These are phyloP conservation scores for Tolypocladium amazonense DNA, from an alignment of 2,329 filamentous ascomycete species.

Conservation along the genomic window DNA sequence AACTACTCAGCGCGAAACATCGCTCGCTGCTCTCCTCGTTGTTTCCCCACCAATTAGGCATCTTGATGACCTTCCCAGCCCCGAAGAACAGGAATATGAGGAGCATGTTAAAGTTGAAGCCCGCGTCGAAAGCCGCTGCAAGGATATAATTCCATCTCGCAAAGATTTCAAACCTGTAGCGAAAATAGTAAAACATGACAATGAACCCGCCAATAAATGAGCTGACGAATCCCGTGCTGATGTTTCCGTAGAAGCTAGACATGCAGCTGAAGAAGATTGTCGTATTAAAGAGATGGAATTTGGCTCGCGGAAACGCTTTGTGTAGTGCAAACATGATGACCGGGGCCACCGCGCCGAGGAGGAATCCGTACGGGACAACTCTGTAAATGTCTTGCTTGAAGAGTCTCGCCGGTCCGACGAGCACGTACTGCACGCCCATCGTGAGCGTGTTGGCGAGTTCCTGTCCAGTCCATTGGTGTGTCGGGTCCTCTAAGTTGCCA, in stretches of 20 bases:
- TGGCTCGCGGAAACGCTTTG: slow-evolving; percentile 38
- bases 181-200: slow-evolving; percentile 48
- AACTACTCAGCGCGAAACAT: slow-evolving; percentile 38
- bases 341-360: slow-evolving; percentile 36
- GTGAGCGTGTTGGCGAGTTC: slow-evolving; percentile 38
- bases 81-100: slow-evolving; percentile 51
- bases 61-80: slow-evolving; percentile 41
- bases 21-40: slow-evolving; percentile 42
- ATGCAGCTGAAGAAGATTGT: slow-evolving; percentile 51
- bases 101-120: slow-evolving; percentile 51
- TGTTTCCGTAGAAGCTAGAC: slow-evolving; percentile 48
- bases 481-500: slow-evolving; percentile 38
- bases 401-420: slow-evolving; percentile 40
- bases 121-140: slow-evolving; percentile 50
- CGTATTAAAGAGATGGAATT: slow-evolving; percentile 48
- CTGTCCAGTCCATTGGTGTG: slow-evolving; percentile 53
- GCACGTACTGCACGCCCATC: slow-evolving; percentile 47
- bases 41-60: slow-evolving; percentile 58
- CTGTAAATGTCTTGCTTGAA: slow-evolving; percentile 37
- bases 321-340: slow-evolving; percentile 39
- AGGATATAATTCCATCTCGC: slow-evolving; percentile 50
- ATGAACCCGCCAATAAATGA: slow-evolving; percentile 49
- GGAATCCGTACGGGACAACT: slow-evolving; percentile 40
- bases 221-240: slow-evolving; percentile 48
- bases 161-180: slow-evolving; percentile 46